phyloP scores from a whole-genome alignment of 768 basidiomycete genomes.

The Xanthoconium purpureum region DNA sequence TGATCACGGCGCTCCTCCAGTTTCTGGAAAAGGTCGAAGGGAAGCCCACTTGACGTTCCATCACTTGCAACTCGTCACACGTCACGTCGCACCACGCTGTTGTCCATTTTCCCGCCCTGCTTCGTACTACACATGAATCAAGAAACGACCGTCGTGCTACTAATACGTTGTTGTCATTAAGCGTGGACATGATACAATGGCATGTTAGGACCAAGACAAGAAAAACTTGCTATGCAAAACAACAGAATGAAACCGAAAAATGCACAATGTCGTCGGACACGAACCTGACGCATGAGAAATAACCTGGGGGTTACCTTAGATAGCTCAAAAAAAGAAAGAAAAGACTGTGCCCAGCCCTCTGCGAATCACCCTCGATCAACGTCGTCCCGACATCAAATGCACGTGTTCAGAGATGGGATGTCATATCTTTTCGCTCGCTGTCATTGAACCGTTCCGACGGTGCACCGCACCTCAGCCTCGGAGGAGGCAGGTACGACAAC shows the following conservation, averaged over 20 bases:
- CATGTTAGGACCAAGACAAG: constrained; percentile 15
- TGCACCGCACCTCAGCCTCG: not conserved
- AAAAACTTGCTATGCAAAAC: constrained; percentile 26
- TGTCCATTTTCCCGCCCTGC: not conserved
- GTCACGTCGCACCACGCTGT: not conserved
- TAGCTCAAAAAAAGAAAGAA: not conserved
- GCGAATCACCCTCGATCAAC: not conserved
- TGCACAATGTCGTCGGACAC: constrained; percentile 3
- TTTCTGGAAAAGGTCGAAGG: constrained; percentile 37
- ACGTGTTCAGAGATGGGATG: not conserved
- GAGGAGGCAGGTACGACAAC: constrained; percentile 6
- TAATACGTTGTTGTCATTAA: constrained; percentile 17
- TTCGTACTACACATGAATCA: constrained; percentile 15
- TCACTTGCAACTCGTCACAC: not conserved
- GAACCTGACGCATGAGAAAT: not conserved
- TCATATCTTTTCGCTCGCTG: not conserved
- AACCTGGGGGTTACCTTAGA: constrained; percentile 6
- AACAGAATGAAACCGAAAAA: constrained; percentile 14
- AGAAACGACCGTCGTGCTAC: constrained; percentile 12
- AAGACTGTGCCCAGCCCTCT: not conserved
- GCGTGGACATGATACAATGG: constrained; percentile 23
- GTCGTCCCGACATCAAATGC: not conserved
- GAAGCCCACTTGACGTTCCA: not conserved
- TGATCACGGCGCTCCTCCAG: constrained; percentile 38
- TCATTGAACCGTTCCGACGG: constrained; percentile 20